Conservation (phyloP, 768 basidiomycete species). For the Termitomyces eurrhizus region DNA sequence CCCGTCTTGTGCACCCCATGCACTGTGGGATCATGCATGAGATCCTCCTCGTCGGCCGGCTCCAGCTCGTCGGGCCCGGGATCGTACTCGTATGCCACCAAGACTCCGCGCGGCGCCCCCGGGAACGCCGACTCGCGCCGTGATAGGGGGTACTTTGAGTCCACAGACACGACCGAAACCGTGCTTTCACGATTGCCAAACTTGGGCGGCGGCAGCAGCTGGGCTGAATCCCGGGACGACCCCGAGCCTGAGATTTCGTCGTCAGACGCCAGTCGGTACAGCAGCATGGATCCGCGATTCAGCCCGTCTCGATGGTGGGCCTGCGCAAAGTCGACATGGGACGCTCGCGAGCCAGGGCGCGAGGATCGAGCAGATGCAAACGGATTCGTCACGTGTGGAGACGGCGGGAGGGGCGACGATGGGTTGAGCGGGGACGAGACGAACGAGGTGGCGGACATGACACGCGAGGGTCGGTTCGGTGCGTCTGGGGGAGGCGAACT, state of each 20-base stretch:
- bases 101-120: slow-evolving; percentile 25
- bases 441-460: slow-evolving; percentile 1
- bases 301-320: neutral
- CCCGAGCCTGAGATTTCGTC: slow-evolving; percentile 9
- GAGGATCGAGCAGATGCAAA: slow-evolving; percentile 10
- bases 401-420: slow-evolving; percentile 4
- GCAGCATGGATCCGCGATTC: slow-evolving; percentile 21
- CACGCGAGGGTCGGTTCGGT: neutral
- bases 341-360: slow-evolving; percentile 13
- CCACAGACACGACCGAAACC: slow-evolving; percentile 15
- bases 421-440: slow-evolving; percentile 17
- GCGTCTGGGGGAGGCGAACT: neutral
- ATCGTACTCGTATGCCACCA: slow-evolving; percentile 72
- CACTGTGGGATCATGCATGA: slow-evolving; percentile 59
- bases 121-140: slow-evolving; percentile 19
- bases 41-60: slow-evolving; percentile 71
- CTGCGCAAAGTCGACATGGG: slow-evolving; percentile 6
- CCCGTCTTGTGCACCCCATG: slow-evolving; percentile 24
- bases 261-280: slow-evolving; percentile 22
- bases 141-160: slow-evolving; percentile 16
- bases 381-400: slow-evolving; percentile 11
- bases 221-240: slow-evolving; percentile 6
- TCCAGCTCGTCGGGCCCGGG: slow-evolving; percentile 52
- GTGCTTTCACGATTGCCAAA: neutral
- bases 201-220: neutral